phyloP scores from a whole-genome alignment of 805 yeast genomes.

The Hermanozyma aechmeae region DNA sequence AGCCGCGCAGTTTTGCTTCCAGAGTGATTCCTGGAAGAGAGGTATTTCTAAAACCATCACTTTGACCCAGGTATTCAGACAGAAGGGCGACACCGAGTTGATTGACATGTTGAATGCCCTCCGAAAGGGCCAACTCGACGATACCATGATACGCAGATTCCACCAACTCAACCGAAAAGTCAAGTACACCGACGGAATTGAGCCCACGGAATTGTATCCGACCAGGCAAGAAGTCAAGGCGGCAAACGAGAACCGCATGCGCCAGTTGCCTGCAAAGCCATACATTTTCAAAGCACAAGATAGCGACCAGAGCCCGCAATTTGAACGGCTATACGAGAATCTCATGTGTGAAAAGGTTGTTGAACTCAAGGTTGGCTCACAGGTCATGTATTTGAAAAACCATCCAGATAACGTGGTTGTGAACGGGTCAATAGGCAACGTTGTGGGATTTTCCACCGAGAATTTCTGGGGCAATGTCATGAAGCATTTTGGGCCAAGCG shows the following conservation, averaged over 20 bases:
- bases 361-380: conserved; percentile 59
- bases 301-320: conserved; percentile 28
- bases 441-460: conserved; percentile 39
- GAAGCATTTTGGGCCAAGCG: conserved; percentile 5
- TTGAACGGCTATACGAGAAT: background rate
- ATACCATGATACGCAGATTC: conserved; percentile 41
- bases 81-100: conserved; percentile 61
- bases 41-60: conserved; percentile 50
- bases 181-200: conserved; percentile 44
- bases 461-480: conserved; percentile 5
- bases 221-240: conserved; percentile 64
- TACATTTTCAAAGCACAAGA: conserved; percentile 43
- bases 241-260: conserved; percentile 48
- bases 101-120: conserved; percentile 69
- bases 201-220: conserved; percentile 67
- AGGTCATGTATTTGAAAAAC: conserved; percentile 77
- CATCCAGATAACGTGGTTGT: conserved; percentile 56
- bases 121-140: conserved; percentile 52
- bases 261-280: conserved; percentile 33
- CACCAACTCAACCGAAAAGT: conserved; percentile 43
- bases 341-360: conserved; percentile 15
- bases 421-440: conserved; percentile 70
- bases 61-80: conserved; percentile 62
- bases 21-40: conserved; percentile 51
- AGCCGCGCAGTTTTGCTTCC: conserved; percentile 49